Conservation (phyloP, 2,329 filamentous ascomycete genomes). For the Alternaria sp. region DNA sequence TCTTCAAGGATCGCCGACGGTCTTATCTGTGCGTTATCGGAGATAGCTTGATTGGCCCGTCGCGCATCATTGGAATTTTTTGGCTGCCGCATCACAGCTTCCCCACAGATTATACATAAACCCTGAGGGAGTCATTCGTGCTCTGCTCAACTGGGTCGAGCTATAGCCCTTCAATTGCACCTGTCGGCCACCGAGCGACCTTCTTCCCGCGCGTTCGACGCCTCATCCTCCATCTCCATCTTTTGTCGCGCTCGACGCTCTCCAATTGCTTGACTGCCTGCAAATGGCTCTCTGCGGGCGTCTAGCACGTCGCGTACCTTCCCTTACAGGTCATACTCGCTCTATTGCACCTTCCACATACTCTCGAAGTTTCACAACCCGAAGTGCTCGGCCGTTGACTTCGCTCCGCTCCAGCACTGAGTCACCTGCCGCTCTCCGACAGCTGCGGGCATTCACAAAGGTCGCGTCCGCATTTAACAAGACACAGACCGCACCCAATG, state of each 20-base stretch:
- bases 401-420: constrained; percentile 41
- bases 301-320: constrained; percentile 52
- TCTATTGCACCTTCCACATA: constrained; percentile 38
- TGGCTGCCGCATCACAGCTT: constrained; percentile 39
- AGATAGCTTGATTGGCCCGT: constrained; percentile 37
- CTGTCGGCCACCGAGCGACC: constrained; percentile 27
- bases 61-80: constrained; percentile 43
- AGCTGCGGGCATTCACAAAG: constrained; percentile 51
- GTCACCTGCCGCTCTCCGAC: constrained; percentile 42
- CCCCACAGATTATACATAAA: constrained; percentile 44
- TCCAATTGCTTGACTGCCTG: constrained; percentile 41
- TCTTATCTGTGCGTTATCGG: constrained; percentile 45
- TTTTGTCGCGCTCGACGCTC: constrained; percentile 45
- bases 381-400: constrained; percentile 43
- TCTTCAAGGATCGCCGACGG: constrained; percentile 24
- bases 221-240: constrained; percentile 18
- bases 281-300: constrained; percentile 53
- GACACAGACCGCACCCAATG: constrained; percentile 76
- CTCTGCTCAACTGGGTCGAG: constrained; percentile 40
- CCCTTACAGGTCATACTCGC: constrained; percentile 45
- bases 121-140: constrained; percentile 37
- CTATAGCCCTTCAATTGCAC: constrained; percentile 44
- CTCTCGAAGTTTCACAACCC: constrained; percentile 44
- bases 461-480: constrained; percentile 47
- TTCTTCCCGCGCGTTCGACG: constrained; percentile 28